phyloP scores from a whole-genome alignment of 2,329 filamentous ascomycete genomes.

The Sporothrix curviconia region DNA sequence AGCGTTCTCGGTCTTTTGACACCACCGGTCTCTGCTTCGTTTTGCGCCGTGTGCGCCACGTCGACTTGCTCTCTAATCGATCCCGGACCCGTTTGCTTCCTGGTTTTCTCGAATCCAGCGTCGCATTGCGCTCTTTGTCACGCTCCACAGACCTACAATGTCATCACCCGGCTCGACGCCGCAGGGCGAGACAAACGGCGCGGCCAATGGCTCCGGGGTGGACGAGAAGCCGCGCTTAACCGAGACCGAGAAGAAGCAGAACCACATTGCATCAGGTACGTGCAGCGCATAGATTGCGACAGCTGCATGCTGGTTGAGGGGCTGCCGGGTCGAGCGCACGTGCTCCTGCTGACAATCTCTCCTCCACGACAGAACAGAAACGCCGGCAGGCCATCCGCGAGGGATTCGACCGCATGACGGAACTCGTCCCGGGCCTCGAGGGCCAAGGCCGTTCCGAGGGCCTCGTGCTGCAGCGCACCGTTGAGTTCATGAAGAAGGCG shows the following conservation, averaged over 20 bases:
- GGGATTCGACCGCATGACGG: conserved; percentile 74
- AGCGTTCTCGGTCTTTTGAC: too few species aligned
- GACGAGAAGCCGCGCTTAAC: conserved; percentile 31
- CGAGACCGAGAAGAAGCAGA: conserved; percentile 34
- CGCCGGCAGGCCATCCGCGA: conserved; percentile 60
- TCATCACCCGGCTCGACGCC: conserved; percentile 6
- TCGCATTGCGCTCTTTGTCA: too few species aligned
- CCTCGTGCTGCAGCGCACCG: conserved; percentile 67
- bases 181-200: conserved; percentile 3
- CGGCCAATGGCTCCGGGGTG: neutral
- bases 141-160: too few species aligned
- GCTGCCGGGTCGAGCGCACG: too few species aligned
- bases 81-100: neutral
- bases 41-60: neutral
- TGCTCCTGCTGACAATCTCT: neutral
- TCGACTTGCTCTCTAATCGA: neutral
- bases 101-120: neutral
- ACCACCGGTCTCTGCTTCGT: too few species aligned
- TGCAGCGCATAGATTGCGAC: neutral
- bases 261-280: conserved; percentile 32
- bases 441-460: conserved; percentile 82
- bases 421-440: conserved; percentile 72
- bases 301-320: too few species aligned
- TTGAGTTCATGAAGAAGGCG: conserved; percentile 58
- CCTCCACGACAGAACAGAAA: conserved; percentile 28